These are phyloP conservation scores for Dipodascus albidus DNA, from an alignment of 805 yeast genomes.

Conservation along the genomic window DNA sequence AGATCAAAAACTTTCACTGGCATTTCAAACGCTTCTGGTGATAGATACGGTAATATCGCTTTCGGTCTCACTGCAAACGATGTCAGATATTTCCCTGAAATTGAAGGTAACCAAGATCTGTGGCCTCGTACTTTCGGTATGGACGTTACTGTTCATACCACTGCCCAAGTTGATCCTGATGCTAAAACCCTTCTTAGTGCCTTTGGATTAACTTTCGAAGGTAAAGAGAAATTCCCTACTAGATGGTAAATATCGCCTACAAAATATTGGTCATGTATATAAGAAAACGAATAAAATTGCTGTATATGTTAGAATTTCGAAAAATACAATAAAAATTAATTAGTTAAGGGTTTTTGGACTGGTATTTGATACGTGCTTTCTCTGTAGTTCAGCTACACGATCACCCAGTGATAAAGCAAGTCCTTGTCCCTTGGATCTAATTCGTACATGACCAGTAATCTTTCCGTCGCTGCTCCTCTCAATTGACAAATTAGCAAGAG, in stretches of 20 bases:
- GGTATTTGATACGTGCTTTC: constrained; percentile 3
- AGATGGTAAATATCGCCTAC: constrained; percentile 11
- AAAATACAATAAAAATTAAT: background rate
- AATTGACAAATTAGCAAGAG: constrained; percentile 88
- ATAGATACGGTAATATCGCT: constrained; percentile 71
- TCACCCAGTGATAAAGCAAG: constrained; percentile 92
- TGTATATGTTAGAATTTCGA: background rate
- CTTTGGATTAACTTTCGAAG: constrained; percentile 68
- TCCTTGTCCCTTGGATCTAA: constrained; percentile 96
- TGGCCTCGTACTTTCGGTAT: constrained; percentile 84
- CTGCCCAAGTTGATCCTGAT: constrained; percentile 82
- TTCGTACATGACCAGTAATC: constrained; percentile 87
- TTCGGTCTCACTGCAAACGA: constrained; percentile 75
- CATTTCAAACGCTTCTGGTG: constrained; percentile 66
- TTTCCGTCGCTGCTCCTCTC: constrained; percentile 69
- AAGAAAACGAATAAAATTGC: constrained; percentile 1
- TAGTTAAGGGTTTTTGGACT: background rate
- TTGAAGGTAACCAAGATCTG: constrained; percentile 78
- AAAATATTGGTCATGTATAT: background rate
- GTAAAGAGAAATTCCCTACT: constrained; percentile 32
- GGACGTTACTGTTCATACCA: constrained; percentile 73
- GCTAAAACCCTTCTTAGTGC: constrained; percentile 80
- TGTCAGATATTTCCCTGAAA: constrained; percentile 80
- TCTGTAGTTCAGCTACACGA: constrained; percentile 72
- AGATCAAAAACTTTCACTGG: constrained; percentile 83